Conservation (phyloP, 176 grass and related monocot genomes). For the Aechmea fasciata region DNA sequence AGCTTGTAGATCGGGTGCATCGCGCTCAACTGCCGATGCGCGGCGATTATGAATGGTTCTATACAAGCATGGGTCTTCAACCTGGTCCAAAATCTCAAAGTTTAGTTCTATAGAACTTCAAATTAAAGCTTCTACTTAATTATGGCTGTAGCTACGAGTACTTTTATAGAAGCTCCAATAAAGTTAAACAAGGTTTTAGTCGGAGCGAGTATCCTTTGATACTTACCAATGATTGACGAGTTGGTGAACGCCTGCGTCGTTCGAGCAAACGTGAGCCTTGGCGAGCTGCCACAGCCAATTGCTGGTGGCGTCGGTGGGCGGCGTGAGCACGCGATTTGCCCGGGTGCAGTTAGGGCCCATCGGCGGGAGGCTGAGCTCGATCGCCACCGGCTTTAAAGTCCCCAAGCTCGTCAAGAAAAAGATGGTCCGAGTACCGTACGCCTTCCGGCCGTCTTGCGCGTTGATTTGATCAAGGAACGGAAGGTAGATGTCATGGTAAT, state of each 20-base stretch:
- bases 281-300: conserved; percentile 96
- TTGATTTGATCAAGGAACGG: conserved; percentile 87
- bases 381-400: conserved; percentile 80
- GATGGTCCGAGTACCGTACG: conserved; percentile 78
- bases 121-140: too few relatives aligned
- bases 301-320: conserved; percentile 67
- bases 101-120: too few relatives aligned
- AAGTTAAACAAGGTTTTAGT: not conserved
- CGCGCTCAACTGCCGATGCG: conserved; percentile 75
- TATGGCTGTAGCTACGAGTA: not conserved
- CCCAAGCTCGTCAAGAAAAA: conserved; percentile 63
- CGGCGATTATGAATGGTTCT: conserved; percentile 80
- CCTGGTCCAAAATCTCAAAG: conserved; percentile 18
- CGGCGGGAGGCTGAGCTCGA: conserved; percentile 73
- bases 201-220: not conserved
- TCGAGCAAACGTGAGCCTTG: conserved; percentile 96
- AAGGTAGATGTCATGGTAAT: conserved; percentile 82
- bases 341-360: conserved; percentile 42
- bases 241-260: conserved; percentile 90
- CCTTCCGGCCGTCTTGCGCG: conserved; percentile 73
- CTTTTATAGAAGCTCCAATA: not conserved
- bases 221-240: conserved; percentile 87
- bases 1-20: conserved; percentile 97
- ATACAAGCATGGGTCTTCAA: conserved; percentile 83
- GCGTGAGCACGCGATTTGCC: conserved; percentile 77